Percentiles rank a stretch among this genome's conserved stretches.
Evolutionary conservation across 148 eudicot genomes (phyloP).

Genomic region (Vaccinium vitisidaea): DNA sequence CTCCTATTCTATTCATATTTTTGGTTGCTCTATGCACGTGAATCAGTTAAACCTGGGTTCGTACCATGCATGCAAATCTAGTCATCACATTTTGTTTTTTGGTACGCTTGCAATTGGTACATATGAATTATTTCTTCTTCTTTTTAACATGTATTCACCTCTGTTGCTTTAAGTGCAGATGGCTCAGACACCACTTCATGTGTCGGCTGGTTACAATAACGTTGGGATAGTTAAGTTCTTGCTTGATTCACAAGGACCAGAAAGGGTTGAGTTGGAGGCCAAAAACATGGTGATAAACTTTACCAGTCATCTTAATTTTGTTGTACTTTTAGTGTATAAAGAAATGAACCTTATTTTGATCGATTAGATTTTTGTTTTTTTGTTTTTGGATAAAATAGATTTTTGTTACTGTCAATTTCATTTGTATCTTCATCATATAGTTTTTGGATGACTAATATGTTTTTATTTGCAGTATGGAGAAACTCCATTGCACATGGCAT

Average conservation of each 20-base stretch:
- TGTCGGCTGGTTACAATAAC: constrained; percentile 84
- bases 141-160: not conserved
- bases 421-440: not conserved
- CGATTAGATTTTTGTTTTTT: not conserved
- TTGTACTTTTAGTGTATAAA: not conserved
- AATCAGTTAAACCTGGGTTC: not conserved
- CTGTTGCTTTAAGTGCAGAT: constrained; percentile 44
- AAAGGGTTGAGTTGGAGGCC: constrained; percentile 83
- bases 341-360: not conserved
- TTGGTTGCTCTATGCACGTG: not conserved
- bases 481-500: constrained; percentile 99
- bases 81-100: not conserved
- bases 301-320: not conserved
- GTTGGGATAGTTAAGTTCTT: constrained; percentile 69
- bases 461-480: constrained; percentile 77
- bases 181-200: constrained; percentile 96
- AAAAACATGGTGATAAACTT: constrained; percentile 75
- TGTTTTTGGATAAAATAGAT: not conserved
- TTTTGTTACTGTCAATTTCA: not conserved
- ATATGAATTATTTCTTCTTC: not conserved
- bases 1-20: not conserved
- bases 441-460: constrained; percentile 6
- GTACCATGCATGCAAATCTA: not conserved
- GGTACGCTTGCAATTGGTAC: not conserved
- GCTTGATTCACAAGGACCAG: constrained; percentile 65